phyloP scores from a whole-genome alignment of 1,284 basidiomycete genomes.

The Ceratobasidium sp. region DNA sequence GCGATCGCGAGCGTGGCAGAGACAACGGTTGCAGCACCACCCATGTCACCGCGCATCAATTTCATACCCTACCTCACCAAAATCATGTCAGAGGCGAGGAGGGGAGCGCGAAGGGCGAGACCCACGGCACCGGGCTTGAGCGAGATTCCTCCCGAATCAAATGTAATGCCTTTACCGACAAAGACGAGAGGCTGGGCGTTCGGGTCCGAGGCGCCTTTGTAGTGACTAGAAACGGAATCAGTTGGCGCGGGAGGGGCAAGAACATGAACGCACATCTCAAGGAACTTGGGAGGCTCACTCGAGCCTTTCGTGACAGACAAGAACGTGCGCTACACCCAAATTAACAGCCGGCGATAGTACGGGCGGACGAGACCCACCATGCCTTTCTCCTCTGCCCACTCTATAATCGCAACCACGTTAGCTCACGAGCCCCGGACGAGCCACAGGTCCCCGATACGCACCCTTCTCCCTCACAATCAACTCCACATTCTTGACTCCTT shows the following conservation, averaged over 20 bases:
- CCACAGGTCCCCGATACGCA: conserved; percentile 55
- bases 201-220: conserved; percentile 76
- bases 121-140: conserved; percentile 81
- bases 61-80: conserved; percentile 75
- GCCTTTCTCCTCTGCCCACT: conserved; percentile 83
- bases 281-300: conserved; percentile 85
- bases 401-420: conserved; percentile 55
- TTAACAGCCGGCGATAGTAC: background rate
- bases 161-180: conserved; percentile 91
- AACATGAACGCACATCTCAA: conserved; percentile 74
- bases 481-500: conserved; percentile 75
- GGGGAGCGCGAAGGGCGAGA: conserved; percentile 53
- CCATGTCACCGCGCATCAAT: conserved; percentile 87
- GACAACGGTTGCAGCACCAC: conserved; percentile 85
- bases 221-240: conserved; percentile 66
- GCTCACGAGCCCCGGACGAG: background rate
- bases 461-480: conserved; percentile 82
- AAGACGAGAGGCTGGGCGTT: conserved; percentile 77
- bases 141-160: conserved; percentile 91
- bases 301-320: conserved; percentile 89
- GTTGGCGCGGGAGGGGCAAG: conserved; percentile 36
- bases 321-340: conserved; percentile 73
- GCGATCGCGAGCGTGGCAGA: conserved; percentile 83
- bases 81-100: background rate
- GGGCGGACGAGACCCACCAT: conserved; percentile 68